Evolutionary conservation across 345 rosid species (phyloP).

Genomic region (Cardiospermum halicacabum): DNA sequence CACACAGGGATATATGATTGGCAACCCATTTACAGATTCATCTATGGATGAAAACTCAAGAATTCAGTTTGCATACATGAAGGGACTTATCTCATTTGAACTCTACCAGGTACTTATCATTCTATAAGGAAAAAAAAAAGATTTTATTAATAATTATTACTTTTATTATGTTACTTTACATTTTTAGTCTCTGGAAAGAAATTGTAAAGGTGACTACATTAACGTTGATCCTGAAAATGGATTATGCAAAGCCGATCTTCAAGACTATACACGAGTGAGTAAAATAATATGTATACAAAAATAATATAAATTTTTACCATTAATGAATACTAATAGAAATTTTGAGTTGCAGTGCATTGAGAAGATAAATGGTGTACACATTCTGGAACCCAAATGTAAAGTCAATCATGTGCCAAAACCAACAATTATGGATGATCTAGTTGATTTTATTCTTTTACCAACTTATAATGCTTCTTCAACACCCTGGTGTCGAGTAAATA

Average conservation of each 20-base stretch:
- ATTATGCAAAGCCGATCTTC: background rate
- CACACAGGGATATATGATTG: background rate
- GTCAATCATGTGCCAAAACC: background rate
- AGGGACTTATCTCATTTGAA: constrained; percentile 15
- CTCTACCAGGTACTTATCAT: constrained; percentile 36
- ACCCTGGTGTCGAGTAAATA: constrained; percentile 11
- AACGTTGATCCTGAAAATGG: constrained; percentile 3
- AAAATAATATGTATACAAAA: background rate
- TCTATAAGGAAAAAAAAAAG: too few species aligned
- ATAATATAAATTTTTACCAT: too few species aligned
- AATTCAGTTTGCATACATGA: background rate
- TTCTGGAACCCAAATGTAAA: background rate
- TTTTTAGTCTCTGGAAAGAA: background rate
- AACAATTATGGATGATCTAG: background rate
- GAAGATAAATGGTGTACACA: background rate
- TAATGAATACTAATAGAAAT: too few species aligned
- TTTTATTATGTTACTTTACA: too few species aligned
- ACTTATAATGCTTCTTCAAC: background rate
- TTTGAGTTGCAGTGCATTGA: background rate
- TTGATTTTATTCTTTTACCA: background rate
- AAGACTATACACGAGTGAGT: background rate
- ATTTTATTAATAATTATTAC: too few species aligned
- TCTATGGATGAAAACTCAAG: background rate
- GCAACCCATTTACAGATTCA: background rate
- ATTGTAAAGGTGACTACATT: constrained; percentile 7